phyloP scores from a whole-genome alignment of 2,329 filamentous ascomycete species.

The Sporothrix humicola region DNA sequence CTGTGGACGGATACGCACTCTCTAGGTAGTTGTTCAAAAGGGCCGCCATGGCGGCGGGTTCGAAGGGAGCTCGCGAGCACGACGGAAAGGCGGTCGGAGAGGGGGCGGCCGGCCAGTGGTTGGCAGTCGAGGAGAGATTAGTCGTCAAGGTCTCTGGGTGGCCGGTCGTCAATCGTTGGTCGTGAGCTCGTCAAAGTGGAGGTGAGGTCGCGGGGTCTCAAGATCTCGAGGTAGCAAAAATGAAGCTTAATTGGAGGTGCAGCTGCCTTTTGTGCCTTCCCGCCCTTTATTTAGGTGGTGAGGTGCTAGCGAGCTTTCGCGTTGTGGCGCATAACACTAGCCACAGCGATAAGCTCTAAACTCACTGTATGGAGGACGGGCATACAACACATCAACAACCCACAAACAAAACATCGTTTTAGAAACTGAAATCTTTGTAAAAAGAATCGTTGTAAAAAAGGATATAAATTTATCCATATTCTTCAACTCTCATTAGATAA shows the following conservation, averaged over 20 bases:
- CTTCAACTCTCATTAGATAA: too few species aligned
- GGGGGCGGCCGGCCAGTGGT: neutral
- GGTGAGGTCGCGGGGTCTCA: neutral
- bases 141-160: neutral
- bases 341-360: slow-evolving; percentile 11
- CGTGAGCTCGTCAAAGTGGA: neutral
- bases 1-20: slow-evolving; percentile 39
- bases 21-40: slow-evolving; percentile 44
- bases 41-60: slow-evolving; percentile 38
- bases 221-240: neutral
- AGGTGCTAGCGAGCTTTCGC: slow-evolving; percentile 2
- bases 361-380: neutral
- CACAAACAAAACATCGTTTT: neutral
- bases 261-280: slow-evolving; percentile 21
- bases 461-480: too few species aligned
- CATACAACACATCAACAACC: neutral
- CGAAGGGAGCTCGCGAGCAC: slow-evolving; percentile 28
- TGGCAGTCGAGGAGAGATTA: neutral
- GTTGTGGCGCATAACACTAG: slow-evolving; percentile 27
- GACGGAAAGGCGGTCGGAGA: neutral
- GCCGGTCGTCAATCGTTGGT: neutral
- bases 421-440: too few species aligned
- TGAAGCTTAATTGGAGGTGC: slow-evolving; percentile 17
- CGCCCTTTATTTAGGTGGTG: neutral
- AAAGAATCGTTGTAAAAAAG: too few species aligned